Conservation (phyloP, 345 rosid species). For the Fremontodendron californicum region DNA sequence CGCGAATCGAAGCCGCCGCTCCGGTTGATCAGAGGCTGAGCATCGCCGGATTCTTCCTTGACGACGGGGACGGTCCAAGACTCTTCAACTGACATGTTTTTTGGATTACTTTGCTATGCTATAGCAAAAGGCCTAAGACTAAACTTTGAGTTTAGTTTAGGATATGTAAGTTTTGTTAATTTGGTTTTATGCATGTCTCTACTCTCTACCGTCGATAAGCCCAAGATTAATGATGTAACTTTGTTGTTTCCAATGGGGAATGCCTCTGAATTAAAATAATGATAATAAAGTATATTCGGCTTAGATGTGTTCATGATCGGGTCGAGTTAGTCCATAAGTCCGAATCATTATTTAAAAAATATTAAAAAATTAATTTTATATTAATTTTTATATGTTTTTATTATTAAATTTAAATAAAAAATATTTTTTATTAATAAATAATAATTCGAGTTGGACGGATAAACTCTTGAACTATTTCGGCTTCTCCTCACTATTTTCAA, state of each 20-base stretch:
- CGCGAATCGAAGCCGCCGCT: conserved; percentile 41
- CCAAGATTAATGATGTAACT: background rate
- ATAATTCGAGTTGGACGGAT: too few species aligned
- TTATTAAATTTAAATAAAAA: too few species aligned
- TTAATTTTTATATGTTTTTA: too few species aligned
- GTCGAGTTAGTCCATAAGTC: too few species aligned
- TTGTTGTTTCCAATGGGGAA: background rate
- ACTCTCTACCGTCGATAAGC: background rate
- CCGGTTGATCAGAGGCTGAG: background rate
- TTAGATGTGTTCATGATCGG: too few species aligned
- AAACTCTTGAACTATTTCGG: too few species aligned
- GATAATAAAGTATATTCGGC: too few species aligned
- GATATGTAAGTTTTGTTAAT: background rate
- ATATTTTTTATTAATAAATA: too few species aligned
- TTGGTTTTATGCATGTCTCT: background rate
- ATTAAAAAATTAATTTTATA: too few species aligned
- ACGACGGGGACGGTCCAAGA: conserved; percentile 1
- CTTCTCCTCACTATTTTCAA: too few species aligned
- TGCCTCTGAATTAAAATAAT: background rate
- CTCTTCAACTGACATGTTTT: conserved; percentile 30
- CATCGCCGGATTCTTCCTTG: conserved; percentile 14
- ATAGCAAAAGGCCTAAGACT: background rate
- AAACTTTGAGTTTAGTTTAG: background rate
- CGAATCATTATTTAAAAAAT: too few species aligned
- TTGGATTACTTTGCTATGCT: background rate